Percentiles rank a stretch among this genome's conserved stretches.
Evolutionary conservation across 257 asterid genomes (phyloP).

Genomic region (Datura wrightii): DNA sequence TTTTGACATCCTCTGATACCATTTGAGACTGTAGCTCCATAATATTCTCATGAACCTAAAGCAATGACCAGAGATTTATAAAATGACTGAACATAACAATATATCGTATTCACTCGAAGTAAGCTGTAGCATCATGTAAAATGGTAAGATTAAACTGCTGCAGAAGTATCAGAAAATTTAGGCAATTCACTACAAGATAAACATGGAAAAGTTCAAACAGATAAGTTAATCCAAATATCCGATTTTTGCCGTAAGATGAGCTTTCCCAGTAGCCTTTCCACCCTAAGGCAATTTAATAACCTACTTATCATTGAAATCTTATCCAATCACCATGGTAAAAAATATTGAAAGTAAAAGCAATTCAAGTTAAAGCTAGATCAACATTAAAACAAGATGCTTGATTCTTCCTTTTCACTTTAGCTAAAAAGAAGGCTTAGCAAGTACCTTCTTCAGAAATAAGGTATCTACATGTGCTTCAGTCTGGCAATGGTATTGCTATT

Average conservation of each 20-base stretch:
- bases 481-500: too few relatives aligned
- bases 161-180: background rate
- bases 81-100: background rate
- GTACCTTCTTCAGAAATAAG: background rate
- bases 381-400: background rate
- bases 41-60: constrained; percentile 72
- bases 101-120: background rate
- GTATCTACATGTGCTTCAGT: background rate
- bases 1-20: constrained; percentile 44
- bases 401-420: background rate
- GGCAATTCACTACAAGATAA: background rate
- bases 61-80: constrained; percentile 18
- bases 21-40: constrained; percentile 62
- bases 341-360: background rate
- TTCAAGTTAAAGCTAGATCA: background rate
- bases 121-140: background rate
- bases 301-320: background rate
- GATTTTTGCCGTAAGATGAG: background rate
- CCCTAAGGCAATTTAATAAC: background rate
- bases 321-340: background rate
- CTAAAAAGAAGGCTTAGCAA: background rate
- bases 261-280: background rate
- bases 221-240: background rate
- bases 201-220: background rate
- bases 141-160: background rate